Percentiles rank a stretch among this genome's conserved stretches.
These are phyloP conservation scores for Medicago arabica DNA, from an alignment of 306 rosid genomes.

Conservation along the genomic window DNA sequence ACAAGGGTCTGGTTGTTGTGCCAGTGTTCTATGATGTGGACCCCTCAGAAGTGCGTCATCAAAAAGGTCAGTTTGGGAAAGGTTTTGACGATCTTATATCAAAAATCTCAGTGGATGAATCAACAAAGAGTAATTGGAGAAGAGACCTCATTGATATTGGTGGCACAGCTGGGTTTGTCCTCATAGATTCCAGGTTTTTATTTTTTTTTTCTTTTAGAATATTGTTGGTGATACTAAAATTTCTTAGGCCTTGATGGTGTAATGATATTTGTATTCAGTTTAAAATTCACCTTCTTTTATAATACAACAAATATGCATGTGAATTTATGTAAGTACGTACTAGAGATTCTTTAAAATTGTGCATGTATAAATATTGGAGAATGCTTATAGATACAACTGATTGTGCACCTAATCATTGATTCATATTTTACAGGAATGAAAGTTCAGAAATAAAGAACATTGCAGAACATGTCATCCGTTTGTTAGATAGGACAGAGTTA, in stretches of 20 bases:
- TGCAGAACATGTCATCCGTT: neutral
- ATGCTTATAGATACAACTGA: neutral
- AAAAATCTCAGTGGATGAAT: neutral
- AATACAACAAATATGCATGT: too few species aligned
- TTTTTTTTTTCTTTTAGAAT: neutral
- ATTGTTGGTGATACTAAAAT: neutral
- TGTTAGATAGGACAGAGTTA: neutral
- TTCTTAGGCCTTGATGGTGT: neutral
- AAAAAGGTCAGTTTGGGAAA: neutral
- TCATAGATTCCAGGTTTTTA: slow-evolving; percentile 19
- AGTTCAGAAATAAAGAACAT: neutral
- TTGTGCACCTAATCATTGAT: neutral
- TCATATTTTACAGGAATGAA: slow-evolving; percentile 16
- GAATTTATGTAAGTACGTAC: too few species aligned
- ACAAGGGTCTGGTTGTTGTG: neutral
- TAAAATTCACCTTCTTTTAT: neutral
- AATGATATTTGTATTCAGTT: neutral
- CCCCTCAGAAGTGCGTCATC: slow-evolving; percentile 10
- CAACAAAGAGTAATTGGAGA: neutral
- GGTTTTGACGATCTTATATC: neutral
- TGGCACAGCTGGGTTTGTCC: neutral
- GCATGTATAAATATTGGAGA: neutral
- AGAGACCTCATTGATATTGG: neutral
- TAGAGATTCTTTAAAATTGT: too few species aligned
- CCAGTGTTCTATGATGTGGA: slow-evolving; percentile 18